phyloP scores from a whole-genome alignment of 2,329 filamentous ascomycete genomes.

The Colletotrichum caudatum region DNA sequence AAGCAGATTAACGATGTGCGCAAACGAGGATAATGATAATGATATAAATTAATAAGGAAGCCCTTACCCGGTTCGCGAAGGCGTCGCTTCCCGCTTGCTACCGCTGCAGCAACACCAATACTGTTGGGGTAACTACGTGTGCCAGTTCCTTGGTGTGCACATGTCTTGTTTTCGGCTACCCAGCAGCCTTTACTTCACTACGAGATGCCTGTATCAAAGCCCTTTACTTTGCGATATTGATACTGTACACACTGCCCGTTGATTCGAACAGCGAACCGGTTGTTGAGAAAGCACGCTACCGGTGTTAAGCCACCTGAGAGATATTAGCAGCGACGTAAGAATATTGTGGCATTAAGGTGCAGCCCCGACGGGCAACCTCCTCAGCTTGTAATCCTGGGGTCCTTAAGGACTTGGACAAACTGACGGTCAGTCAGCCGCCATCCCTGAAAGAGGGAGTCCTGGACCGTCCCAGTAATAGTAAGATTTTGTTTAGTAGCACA shows the following conservation, averaged over 20 bases:
- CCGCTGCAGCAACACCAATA: not conserved
- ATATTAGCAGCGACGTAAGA: not conserved
- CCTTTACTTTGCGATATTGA: not conserved
- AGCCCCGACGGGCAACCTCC: not conserved
- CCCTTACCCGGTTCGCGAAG: not conserved
- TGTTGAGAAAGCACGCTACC: not conserved
- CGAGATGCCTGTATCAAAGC: not conserved
- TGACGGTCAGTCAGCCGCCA: not conserved
- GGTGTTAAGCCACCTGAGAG: not conserved
- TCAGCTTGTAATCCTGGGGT: not conserved
- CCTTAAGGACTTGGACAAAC: not conserved
- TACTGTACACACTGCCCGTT: not conserved
- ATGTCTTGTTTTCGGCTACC: not conserved
- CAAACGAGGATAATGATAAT: no score
- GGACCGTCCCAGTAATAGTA: not conserved
- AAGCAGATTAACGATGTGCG: no score
- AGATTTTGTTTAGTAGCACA: not conserved
- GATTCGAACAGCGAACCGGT: not conserved
- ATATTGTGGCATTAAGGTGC: not conserved
- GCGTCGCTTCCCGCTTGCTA: not conserved
- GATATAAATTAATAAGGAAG: not conserved
- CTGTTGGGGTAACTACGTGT: not conserved
- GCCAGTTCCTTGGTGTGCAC: not conserved
- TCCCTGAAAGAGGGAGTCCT: not conserved
- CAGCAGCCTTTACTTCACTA: not conserved